Evolutionary conservation across 108 stramenopile genomes (phyloP).

Genomic region (Discostella stelligeroides): DNA sequence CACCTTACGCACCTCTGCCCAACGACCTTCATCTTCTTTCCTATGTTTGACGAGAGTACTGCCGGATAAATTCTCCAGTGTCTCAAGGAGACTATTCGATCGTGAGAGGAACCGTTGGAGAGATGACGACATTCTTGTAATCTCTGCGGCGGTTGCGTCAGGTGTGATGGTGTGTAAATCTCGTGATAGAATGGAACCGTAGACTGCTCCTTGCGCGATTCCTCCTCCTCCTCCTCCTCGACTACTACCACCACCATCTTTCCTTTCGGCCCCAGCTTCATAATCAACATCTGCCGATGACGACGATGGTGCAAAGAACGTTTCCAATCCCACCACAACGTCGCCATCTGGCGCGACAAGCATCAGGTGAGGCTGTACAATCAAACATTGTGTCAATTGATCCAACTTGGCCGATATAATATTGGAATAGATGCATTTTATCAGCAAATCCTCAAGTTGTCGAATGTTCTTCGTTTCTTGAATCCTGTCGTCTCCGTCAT

Average conservation of each 20-base stretch:
- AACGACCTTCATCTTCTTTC: slow-evolving; percentile 23
- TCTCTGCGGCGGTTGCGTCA: slow-evolving; percentile 1
- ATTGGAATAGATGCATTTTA: slow-evolving; percentile 49
- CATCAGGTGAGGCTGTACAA: slow-evolving; percentile 14
- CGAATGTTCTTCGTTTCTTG: slow-evolving; percentile 22
- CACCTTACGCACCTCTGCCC: slow-evolving; percentile 12
- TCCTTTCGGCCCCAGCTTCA: too few species aligned
- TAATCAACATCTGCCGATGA: slow-evolving; percentile 5
- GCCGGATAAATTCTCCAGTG: slow-evolving; percentile 13
- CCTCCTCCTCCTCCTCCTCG: too few species aligned
- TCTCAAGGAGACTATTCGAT: slow-evolving; percentile 11
- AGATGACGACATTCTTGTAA: slow-evolving; percentile 17
- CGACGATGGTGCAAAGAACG: too few species aligned
- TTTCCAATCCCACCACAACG: neutral
- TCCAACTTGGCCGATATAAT: slow-evolving; percentile 41
- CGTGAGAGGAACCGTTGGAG: slow-evolving; percentile 19
- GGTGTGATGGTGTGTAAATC: slow-evolving; percentile 32
- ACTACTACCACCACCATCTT: neutral
- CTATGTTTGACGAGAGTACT: neutral
- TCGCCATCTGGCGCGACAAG: neutral
- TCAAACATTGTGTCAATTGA: slow-evolving; percentile 32
- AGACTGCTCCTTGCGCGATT: too few species aligned
- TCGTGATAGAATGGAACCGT: slow-evolving; percentile 37
- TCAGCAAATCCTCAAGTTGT: slow-evolving; percentile 42
- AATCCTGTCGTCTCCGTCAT: neutral